These are phyloP conservation scores for Debaryomycetaceae sp. DNA, from an alignment of 1,139 yeast genomes.

Conservation along the genomic window DNA sequence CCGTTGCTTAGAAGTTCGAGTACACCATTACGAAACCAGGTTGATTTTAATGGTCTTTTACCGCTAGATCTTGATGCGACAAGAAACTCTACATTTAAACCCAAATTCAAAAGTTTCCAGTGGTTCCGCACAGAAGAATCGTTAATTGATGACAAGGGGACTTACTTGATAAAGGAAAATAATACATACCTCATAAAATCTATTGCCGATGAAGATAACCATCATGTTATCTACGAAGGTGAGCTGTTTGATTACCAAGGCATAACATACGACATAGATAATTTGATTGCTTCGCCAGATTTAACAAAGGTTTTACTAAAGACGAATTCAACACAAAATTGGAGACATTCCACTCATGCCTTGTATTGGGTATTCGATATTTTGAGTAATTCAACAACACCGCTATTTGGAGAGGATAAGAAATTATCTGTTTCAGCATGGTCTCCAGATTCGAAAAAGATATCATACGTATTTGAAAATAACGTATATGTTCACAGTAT, in stretches of 20 bases:
- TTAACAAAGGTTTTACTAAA: slow-evolving; percentile 52
- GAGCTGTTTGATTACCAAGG: slow-evolving; percentile 40
- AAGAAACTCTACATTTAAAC: slow-evolving; percentile 51
- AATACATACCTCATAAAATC: slow-evolving; percentile 44
- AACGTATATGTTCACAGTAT: slow-evolving; percentile 49
- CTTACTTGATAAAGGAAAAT: slow-evolving; percentile 37
- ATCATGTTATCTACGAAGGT: slow-evolving; percentile 47
- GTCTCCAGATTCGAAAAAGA: slow-evolving; percentile 66
- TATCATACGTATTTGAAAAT: slow-evolving; percentile 66
- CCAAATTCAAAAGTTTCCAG: slow-evolving; percentile 52
- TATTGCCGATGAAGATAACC: slow-evolving; percentile 46
- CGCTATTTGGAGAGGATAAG: slow-evolving; percentile 18
- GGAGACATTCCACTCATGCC: slow-evolving; percentile 75
- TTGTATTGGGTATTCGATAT: slow-evolving; percentile 56
- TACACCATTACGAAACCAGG: background rate
- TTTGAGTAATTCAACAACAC: slow-evolving; percentile 20
- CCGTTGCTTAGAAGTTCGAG: background rate
- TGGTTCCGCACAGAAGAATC: slow-evolving; percentile 60
- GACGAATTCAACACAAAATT: slow-evolving; percentile 53
- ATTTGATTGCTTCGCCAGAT: slow-evolving; percentile 62
- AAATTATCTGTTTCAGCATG: slow-evolving; percentile 59
- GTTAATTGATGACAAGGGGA: slow-evolving; percentile 48
- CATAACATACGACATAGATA: slow-evolving; percentile 44
- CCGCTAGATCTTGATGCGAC: slow-evolving; percentile 30
- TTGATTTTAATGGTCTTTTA: slow-evolving; percentile 17